A percentile compares a stretch with the other conserved stretches of the same genome.
Conservation (phyloP, 2,329 filamentous ascomycete genomes). For the Berkeleyomyces rouxiae region DNA sequence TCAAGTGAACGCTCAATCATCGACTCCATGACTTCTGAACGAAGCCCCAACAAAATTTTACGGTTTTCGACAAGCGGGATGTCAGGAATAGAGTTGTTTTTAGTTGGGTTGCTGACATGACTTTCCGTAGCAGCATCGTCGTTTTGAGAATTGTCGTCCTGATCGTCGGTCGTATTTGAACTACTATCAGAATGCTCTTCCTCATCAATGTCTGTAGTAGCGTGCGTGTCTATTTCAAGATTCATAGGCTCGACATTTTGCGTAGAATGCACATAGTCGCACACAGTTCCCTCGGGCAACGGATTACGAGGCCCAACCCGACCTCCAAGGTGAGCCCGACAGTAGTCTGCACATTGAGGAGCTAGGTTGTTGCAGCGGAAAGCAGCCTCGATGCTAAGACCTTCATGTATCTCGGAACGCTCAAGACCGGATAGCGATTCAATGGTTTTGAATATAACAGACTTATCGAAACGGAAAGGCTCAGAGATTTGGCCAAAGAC, state of each 20-base stretch:
- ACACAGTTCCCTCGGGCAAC: conserved; percentile 31
- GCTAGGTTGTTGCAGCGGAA: conserved; percentile 62
- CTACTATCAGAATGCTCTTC: conserved; percentile 13
- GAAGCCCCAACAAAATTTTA: conserved; percentile 36
- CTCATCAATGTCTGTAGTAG: conserved; percentile 15
- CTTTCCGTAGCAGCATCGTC: conserved; percentile 15
- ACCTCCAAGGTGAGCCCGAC: conserved; percentile 42
- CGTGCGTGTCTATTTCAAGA: conserved; percentile 11
- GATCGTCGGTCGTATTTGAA: conserved; percentile 12
- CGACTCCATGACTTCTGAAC: conserved; percentile 53
- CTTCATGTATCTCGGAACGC: conserved; percentile 21
- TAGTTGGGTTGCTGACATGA: conserved; percentile 16
- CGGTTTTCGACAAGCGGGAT: conserved; percentile 7
- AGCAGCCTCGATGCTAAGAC: conserved; percentile 59
- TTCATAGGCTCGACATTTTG: conserved; percentile 16
- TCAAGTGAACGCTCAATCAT: conserved; percentile 83
- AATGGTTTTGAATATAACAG: conserved; percentile 26
- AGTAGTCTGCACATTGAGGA: conserved; percentile 54
- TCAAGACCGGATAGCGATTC: conserved; percentile 24
- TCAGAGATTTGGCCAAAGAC: conserved; percentile 5
- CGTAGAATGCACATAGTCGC: conserved; percentile 17
- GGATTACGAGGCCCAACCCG: conserved; percentile 46
- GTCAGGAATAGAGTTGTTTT: conserved; percentile 16
- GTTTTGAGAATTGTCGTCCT: conserved; percentile 9
- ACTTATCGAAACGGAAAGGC: conserved; percentile 12